Conservation (phyloP, 208 protist genomes). For the Crithidia brevicula region DNA sequence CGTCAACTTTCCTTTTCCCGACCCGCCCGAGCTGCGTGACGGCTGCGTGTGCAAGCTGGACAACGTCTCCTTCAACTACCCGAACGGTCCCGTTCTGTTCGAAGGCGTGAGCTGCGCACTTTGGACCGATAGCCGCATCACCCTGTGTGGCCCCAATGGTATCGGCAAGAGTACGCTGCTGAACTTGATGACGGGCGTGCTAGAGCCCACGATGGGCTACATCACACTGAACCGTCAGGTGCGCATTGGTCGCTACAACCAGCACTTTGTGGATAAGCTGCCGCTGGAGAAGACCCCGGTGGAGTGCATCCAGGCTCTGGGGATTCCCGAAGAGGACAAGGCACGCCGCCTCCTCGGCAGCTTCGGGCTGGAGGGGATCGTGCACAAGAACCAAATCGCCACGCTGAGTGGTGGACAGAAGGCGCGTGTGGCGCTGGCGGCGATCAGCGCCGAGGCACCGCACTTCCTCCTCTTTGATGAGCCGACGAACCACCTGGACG, state of each 20-base stretch:
- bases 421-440: slow-evolving; percentile 93
- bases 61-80: slow-evolving; percentile 87
- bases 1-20: slow-evolving; percentile 89
- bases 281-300: slow-evolving; percentile 89
- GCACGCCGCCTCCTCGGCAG: slow-evolving; percentile 83
- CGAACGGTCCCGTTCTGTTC: slow-evolving; percentile 72
- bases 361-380: slow-evolving; percentile 88
- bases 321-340: slow-evolving; percentile 78
- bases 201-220: slow-evolving; percentile 74
- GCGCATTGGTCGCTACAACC: slow-evolving; percentile 90
- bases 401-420: slow-evolving; percentile 96
- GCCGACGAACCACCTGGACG: slow-evolving; percentile 95
- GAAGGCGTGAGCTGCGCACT: slow-evolving; percentile 80
- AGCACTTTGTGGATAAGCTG: slow-evolving; percentile 95
- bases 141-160: slow-evolving; percentile 91
- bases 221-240: slow-evolving; percentile 84
- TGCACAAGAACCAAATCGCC: slow-evolving; percentile 90
- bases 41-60: slow-evolving; percentile 86
- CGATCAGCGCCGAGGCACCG: slow-evolving; percentile 89
- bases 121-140: slow-evolving; percentile 91
- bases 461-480: slow-evolving; percentile 97
- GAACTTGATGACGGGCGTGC: slow-evolving; percentile 88
- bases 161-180: slow-evolving; percentile 94
- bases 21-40: slow-evolving; percentile 79
- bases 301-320: slow-evolving; percentile 83